phyloP scores from a whole-genome alignment of 2,329 filamentous ascomycete species.

The Fulvia fulva region DNA sequence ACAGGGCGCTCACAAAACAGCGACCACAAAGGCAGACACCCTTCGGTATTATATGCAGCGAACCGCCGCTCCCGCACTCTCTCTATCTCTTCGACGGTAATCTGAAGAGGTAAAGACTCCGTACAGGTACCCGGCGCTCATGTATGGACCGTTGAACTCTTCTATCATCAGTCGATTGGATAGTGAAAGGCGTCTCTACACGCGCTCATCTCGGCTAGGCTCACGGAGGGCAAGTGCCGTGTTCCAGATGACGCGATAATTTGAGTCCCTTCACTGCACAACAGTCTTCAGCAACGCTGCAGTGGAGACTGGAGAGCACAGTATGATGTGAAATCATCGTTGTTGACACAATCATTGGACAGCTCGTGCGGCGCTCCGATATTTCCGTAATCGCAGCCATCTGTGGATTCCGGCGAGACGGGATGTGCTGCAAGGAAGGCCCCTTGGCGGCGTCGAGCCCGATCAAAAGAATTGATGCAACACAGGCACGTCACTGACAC shows the following conservation, averaged over 20 bases:
- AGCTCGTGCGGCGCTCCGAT: conserved; percentile 9
- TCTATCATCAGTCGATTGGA: background rate
- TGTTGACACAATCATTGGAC: conserved; percentile 9
- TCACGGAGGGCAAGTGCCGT: background rate
- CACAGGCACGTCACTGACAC: conserved; percentile 19
- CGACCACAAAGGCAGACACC: background rate
- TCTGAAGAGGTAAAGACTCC: background rate
- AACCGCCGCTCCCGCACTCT: background rate
- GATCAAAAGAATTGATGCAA: conserved; percentile 8
- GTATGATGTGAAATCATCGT: background rate
- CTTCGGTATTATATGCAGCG: background rate
- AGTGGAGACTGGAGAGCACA: background rate
- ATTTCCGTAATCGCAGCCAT: too few species aligned
- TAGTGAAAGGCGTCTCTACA: background rate
- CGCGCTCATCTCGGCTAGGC: conserved; percentile 17
- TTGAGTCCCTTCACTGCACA: background rate
- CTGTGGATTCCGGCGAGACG: conserved; percentile 13
- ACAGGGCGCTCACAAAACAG: background rate
- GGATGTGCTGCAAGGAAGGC: conserved; percentile 16
- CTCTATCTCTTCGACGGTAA: background rate
- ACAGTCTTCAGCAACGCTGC: background rate
- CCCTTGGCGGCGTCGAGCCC: conserved; percentile 10
- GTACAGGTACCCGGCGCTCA: background rate
- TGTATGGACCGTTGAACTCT: background rate
- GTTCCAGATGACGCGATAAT: background rate